A percentile compares a stretch with the other conserved stretches of the same genome.
phyloP scores from a whole-genome alignment of 306 rosid species.

The Biancaea sappan region DNA sequence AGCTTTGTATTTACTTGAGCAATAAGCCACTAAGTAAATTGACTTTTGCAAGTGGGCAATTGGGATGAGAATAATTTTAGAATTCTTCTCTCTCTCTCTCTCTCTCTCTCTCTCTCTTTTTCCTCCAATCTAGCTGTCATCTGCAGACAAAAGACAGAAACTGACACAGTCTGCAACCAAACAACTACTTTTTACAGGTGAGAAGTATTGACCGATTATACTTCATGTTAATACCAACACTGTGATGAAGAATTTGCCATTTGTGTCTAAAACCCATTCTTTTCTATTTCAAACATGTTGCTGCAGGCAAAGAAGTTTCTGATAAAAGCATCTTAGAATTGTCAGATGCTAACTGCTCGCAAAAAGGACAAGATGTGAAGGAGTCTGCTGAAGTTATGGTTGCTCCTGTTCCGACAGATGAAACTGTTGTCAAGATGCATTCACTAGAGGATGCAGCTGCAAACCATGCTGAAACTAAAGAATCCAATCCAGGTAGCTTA shows the following conservation, averaged over 20 bases:
- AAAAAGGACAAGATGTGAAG: constrained; percentile 27
- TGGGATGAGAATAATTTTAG: constrained; percentile 20
- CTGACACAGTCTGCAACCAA: constrained; percentile 40
- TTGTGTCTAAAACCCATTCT: constrained; percentile 26
- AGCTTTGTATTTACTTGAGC: not conserved
- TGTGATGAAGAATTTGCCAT: not conserved
- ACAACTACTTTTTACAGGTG: constrained; percentile 49
- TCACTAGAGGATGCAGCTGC: constrained; percentile 34
- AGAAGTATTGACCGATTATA: constrained; percentile 23
- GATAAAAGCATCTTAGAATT: constrained; percentile 36
- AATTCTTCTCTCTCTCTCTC: constrained; percentile 27
- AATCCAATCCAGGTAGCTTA: constrained; percentile 29
- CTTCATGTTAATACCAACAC: constrained; percentile 13
- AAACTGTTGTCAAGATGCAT: constrained; percentile 38
- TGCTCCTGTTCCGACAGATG: constrained; percentile 32
- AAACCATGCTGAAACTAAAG: constrained; percentile 35
- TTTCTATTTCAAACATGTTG: constrained; percentile 30
- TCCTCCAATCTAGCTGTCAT: constrained; percentile 50
- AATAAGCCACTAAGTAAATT: constrained; percentile 2
- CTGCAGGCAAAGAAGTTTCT: constrained; percentile 49
- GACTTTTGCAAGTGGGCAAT: not conserved
- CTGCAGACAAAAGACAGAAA: constrained; percentile 53
- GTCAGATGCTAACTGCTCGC: constrained; percentile 33
- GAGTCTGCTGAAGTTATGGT: constrained; percentile 36
- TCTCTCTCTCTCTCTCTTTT: constrained; percentile 24